phyloP scores from a whole-genome alignment of 2,329 filamentous ascomycete genomes.

The Pseudogymnoascus sp. region DNA sequence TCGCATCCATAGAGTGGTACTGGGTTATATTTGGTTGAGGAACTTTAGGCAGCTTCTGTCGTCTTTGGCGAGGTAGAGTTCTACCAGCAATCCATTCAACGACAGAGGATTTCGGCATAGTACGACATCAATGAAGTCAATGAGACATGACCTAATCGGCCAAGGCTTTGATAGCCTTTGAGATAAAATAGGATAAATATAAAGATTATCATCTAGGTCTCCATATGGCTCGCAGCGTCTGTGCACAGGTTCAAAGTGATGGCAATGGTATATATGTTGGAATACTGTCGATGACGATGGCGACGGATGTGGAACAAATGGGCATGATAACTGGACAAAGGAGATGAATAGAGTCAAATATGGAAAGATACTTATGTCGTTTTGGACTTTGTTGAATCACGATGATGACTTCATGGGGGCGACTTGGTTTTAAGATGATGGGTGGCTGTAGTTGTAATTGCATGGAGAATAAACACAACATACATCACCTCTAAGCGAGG shows the following conservation, averaged over 20 bases:
- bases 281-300: not conserved
- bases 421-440: not conserved
- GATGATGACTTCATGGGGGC: not conserved
- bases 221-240: not conserved
- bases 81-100: not conserved
- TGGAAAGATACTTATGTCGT: not conserved
- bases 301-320: not conserved
- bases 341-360: not conserved
- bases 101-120: not conserved
- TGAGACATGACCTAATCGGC: not conserved
- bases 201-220: not conserved
- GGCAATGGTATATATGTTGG: not conserved
- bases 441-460: not conserved
- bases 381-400: not conserved
- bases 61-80: not conserved
- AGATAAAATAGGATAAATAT: not conserved
- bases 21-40: not conserved
- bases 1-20: not conserved
- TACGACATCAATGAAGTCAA: not conserved
- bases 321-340: not conserved
- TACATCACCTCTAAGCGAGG: not conserved
- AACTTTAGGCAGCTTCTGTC: not conserved
- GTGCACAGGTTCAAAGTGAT: not conserved
- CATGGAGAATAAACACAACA: not conserved
- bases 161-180: not conserved